Percentiles rank a stretch among this genome's conserved stretches.
phyloP scores from a whole-genome alignment of 2,329 filamentous ascomycete species.

The Epichloe festucae region DNA sequence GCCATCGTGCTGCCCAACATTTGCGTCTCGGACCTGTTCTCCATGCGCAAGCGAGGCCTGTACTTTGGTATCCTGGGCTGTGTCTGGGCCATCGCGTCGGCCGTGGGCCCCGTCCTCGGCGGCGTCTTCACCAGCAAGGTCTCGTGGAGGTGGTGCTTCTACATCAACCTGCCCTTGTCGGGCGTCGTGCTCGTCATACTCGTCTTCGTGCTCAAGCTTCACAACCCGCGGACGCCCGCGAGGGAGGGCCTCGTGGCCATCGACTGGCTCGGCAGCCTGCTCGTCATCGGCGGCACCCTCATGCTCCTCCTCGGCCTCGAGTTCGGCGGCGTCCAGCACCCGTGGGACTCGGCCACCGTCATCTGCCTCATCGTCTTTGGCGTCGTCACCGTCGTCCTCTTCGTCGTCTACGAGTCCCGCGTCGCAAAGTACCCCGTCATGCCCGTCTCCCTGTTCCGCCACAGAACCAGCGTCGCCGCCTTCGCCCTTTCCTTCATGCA shows the following conservation, averaged over 20 bases:
- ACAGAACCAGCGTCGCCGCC: constrained; percentile 50
- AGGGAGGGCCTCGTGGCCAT: constrained; percentile 49
- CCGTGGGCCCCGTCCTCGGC: constrained; percentile 55
- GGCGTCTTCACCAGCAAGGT: constrained; percentile 51
- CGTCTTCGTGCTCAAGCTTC: constrained; percentile 52
- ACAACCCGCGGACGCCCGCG: constrained; percentile 53
- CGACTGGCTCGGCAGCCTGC: constrained; percentile 41
- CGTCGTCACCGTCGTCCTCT: constrained; percentile 46
- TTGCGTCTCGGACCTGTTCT: constrained; percentile 42
- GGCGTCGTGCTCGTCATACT: constrained; percentile 35
- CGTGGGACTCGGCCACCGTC: constrained; percentile 64
- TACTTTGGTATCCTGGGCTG: constrained; percentile 41
- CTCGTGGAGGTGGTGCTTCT: constrained; percentile 60
- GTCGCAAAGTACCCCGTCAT: constrained; percentile 67
- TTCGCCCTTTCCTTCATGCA: constrained; percentile 59
- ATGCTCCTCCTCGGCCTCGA: constrained; percentile 82
- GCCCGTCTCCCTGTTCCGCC: constrained; percentile 57
- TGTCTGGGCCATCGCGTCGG: constrained; percentile 52
- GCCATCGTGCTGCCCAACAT: constrained; percentile 49
- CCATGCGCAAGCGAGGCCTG: constrained; percentile 34
- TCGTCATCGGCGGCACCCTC: constrained; percentile 63
- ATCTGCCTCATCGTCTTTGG: constrained; percentile 71
- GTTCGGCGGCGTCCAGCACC: constrained; percentile 62
- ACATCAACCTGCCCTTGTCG: constrained; percentile 45
- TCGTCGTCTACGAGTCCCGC: constrained; percentile 60